Conservation (phyloP, 169 alveolate species). For the Ichthyophthirius multifiliis region DNA sequence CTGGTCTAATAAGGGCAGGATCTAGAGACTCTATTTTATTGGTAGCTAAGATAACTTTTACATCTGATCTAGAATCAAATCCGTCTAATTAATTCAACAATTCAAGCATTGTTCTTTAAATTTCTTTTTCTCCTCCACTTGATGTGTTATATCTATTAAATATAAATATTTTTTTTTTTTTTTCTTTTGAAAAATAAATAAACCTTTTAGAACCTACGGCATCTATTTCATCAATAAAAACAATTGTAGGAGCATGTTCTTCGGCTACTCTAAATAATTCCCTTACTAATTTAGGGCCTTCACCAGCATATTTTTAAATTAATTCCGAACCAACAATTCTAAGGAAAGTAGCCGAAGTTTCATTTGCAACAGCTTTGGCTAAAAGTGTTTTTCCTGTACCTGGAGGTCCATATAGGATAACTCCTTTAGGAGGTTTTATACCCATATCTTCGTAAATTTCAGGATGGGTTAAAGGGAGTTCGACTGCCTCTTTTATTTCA, state of each 20-base stretch:
- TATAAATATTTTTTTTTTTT: not conserved
- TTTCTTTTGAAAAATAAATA: too few species aligned
- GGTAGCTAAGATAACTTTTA: conserved; percentile 98
- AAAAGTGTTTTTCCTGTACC: conserved; percentile 90
- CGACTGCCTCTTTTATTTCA: conserved; percentile 86
- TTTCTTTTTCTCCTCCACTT: conserved; percentile 99
- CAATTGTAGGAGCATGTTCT: conserved; percentile 99
- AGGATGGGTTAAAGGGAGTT: conserved; percentile 98
- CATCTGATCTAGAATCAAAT: conserved; percentile 98
- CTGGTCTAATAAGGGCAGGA: conserved; percentile 99
- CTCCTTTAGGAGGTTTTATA: conserved; percentile 89
- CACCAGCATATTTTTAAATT: conserved; percentile 98
- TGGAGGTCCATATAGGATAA: conserved; percentile 87
- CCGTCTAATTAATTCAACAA: conserved; percentile 98
- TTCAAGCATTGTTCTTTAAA: conserved; percentile 99
- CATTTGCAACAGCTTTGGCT: conserved; percentile 92
- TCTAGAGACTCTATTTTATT: conserved; percentile 97
- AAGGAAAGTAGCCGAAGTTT: conserved; percentile 98
- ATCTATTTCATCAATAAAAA: conserved; percentile 99
- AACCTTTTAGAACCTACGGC: conserved; percentile 97
- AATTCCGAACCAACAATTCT: conserved; percentile 99
- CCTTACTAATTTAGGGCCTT: conserved; percentile 98
- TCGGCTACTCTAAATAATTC: conserved; percentile 99
- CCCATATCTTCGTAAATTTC: conserved; percentile 99
- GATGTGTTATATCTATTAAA: conserved; percentile 91